Base-by-base conservation (phyloP, 208 protist genomes). In the Acanthamoeba sp. region DNA sequence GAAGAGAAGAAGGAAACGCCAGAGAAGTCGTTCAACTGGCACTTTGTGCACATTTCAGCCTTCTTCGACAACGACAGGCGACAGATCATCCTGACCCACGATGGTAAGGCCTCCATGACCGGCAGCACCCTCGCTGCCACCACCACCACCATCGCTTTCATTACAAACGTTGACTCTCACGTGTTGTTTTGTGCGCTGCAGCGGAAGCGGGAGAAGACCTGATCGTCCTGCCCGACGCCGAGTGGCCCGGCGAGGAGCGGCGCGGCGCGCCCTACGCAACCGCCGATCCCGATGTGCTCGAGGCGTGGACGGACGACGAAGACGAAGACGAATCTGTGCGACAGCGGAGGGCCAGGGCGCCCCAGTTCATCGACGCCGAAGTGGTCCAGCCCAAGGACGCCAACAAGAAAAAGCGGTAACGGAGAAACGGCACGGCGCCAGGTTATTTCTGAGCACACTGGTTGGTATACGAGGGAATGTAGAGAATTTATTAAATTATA, bases 341-440 rank as follows among this genome's bases (percentile, higher is more conserved):
- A 62, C 42, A 84, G 34, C 9, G 27, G 29, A 40, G 32, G 29
- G 9, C n/a, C 78, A 20, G 22, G 62, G 32, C 1, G 34, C 78
- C 78, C 9, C 78, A 87, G 78, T 87, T 87, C 48, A 87, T 87
- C 48, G 78, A 87, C n/a, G 78, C 78, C 24, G 78, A 87, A 22
- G 78, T 87, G 7, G n/a, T 87, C 9, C 40, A 87, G 78, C 36
- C 71, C 6, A 80, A 48, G 22, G 29, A 20, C 18, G 16, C 71
- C 36, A 45, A 45, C 71, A 40, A 80, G 38, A 80, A 80, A 16
- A 40, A 29, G 14, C 18, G n/a, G 36, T n/a, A n/a, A 29, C n/a
- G 32, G 5, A n/a, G 36, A 76, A 6, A 24, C 16, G 57, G 4
- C 22, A 0, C 1, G 12, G n/a, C 1, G 7, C 29, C 29, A 55